Conservation (phyloP, 1,284 basidiomycete genomes). For the Tilletia walkeri region DNA sequence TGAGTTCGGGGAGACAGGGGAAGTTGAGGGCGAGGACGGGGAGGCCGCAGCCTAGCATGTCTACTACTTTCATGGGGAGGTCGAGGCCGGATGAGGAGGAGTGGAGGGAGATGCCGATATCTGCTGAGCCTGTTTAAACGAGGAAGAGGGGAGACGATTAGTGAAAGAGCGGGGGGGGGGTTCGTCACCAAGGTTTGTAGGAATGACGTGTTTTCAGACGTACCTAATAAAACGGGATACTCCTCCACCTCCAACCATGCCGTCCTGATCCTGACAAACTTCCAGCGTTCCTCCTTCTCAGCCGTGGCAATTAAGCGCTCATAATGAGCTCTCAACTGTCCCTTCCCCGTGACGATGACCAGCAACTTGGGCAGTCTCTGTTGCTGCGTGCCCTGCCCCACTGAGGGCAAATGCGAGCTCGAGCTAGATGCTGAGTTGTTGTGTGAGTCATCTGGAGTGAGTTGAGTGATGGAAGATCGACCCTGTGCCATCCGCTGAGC, state of each 20-base stretch:
- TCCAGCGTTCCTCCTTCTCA: constrained; percentile 71
- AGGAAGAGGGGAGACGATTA: not conserved
- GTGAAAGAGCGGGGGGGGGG: not conserved
- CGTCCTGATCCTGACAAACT: constrained; percentile 69
- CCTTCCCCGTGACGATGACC: constrained; percentile 88
- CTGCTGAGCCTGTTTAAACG: constrained; percentile 70
- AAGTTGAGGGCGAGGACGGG: constrained; percentile 90
- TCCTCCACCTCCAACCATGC: constrained; percentile 48
- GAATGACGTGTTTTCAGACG: not conserved
- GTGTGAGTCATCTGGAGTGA: too few relatives aligned
- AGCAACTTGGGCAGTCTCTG: constrained; percentile 56
- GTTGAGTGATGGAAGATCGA: too few relatives aligned
- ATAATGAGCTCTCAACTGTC: constrained; percentile 72
- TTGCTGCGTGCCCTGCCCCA: not conserved
- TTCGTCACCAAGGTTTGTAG: not conserved
- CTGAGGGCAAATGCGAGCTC: not conserved
- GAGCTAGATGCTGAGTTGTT: constrained; percentile 24
- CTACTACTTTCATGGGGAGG: constrained; percentile 98
- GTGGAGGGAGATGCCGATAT: constrained; percentile 88
- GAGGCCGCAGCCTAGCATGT: constrained; percentile 96
- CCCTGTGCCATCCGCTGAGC: constrained; percentile 49
- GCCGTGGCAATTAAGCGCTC: constrained; percentile 67
- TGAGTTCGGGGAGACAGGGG: constrained; percentile 79
- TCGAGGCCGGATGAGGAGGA: constrained; percentile 85
- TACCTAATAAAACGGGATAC: constrained; percentile 36